Conservation (phyloP, 177 flowering plant species). For the Vitis hybrid region DNA sequence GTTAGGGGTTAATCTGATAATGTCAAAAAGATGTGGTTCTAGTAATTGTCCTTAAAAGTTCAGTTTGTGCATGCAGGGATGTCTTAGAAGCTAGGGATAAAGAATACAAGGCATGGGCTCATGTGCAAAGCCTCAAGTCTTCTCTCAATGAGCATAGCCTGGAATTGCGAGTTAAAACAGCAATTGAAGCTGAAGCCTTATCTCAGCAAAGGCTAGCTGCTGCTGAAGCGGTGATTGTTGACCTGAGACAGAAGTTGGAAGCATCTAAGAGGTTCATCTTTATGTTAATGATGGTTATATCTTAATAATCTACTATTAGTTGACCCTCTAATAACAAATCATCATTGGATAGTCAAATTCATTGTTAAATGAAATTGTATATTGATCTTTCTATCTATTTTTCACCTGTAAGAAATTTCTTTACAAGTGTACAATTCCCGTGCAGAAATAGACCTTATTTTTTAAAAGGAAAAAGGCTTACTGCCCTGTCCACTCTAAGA, state of each 20-base stretch:
- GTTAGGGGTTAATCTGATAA: not conserved
- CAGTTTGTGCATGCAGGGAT: conserved; percentile 46
- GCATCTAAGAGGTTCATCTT: conserved; percentile 55
- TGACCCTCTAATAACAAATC: not conserved
- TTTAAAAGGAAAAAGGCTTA: too few species aligned
- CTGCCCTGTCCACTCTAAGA: too few species aligned
- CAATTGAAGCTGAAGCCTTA: conserved; percentile 91
- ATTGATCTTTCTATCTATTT: too few species aligned
- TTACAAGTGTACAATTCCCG: not conserved
- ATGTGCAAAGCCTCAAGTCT: conserved; percentile 72
- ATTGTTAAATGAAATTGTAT: not conserved
- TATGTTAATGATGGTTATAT: not conserved
- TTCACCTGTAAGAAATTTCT: not conserved
- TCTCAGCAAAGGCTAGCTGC: conserved; percentile 90
- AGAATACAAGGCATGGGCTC: conserved; percentile 93
- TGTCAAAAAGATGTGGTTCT: not conserved
- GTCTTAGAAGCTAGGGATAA: conserved; percentile 58
- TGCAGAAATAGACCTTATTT: too few species aligned
- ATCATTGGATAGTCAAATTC: not conserved
- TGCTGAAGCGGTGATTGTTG: conserved; percentile 96
- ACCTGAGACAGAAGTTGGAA: conserved; percentile 76
- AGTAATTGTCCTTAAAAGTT: not conserved
- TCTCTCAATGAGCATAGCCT: conserved; percentile 87
- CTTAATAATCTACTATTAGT: not conserved
- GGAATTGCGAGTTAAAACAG: conserved; percentile 82